phyloP scores from a whole-genome alignment of 805 yeast genomes.

The Wickerhamiella brachini region DNA sequence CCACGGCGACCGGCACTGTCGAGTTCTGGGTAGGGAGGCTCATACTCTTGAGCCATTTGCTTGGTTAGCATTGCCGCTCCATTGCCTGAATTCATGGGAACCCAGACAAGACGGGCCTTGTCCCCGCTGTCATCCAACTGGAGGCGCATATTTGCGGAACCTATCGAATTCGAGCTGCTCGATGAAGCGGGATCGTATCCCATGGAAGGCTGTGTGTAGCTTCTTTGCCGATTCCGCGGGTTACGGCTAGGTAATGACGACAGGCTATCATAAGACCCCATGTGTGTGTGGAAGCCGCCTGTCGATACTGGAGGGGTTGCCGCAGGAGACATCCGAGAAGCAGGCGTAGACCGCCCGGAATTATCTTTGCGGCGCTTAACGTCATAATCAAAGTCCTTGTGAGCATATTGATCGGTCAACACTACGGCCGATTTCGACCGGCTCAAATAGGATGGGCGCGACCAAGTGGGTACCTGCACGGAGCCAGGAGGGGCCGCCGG shows the following conservation, averaged over 20 bases:
- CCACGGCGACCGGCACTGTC: conserved; percentile 1
- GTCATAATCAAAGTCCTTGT: neutral
- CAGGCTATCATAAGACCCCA: neutral
- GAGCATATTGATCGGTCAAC: neutral
- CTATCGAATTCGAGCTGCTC: neutral
- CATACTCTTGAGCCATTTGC: neutral
- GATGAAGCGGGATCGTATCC: conserved; percentile 12
- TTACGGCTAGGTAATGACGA: neutral
- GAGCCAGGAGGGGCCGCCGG: neutral
- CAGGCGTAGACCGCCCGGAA: neutral
- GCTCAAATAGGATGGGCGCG: neutral
- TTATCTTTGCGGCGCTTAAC: conserved; percentile 1
- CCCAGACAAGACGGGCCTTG: conserved; percentile 13
- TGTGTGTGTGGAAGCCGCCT: neutral
- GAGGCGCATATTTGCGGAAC: conserved; percentile 7
- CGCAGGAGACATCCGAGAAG: neutral
- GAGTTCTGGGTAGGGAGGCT: neutral
- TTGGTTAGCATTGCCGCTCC: neutral
- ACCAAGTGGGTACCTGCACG: neutral
- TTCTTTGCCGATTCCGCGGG: conserved; percentile 6
- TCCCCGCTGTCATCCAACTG: conserved; percentile 14
- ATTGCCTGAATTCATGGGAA: conserved; percentile 3
- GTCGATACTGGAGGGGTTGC: neutral
- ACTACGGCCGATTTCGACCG: conserved; percentile 1
- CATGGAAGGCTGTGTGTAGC: conserved; percentile 11